These are phyloP conservation scores for Porogramme epimiltina DNA, from an alignment of 1,284 basidiomycete genomes.

Conservation along the genomic window DNA sequence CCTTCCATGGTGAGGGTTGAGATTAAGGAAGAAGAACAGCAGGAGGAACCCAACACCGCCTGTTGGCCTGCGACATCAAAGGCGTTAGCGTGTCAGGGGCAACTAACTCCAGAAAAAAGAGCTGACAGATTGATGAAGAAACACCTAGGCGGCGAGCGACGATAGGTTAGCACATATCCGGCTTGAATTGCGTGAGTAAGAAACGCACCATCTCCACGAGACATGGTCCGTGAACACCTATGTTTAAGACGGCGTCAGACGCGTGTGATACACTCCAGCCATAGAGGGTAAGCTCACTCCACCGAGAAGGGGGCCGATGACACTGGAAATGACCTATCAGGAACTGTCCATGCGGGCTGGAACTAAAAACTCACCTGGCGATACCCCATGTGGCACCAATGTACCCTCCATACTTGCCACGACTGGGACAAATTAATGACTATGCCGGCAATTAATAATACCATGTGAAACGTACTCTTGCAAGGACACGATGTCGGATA, in stretches of 20 bases:
- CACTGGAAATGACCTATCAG: constrained; percentile 39
- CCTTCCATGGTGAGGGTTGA: constrained; percentile 72
- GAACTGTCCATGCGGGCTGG: constrained; percentile 1
- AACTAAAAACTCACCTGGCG: constrained; percentile 45
- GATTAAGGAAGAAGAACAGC: constrained; percentile 81
- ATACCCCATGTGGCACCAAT: constrained; percentile 84
- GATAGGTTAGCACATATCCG: too few relatives aligned
- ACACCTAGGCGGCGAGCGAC: constrained; percentile 51
- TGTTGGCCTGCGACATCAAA: constrained; percentile 54
- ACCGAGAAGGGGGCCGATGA: constrained; percentile 76
- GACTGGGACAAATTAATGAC: constrained; percentile 39
- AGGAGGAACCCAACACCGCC: constrained; percentile 73
- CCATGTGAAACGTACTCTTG: constrained; percentile 59
- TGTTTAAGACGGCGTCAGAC: neutral
- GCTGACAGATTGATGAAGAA: constrained; percentile 77
- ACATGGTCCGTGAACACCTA: constrained; percentile 72
- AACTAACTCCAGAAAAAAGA: neutral
- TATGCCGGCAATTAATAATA: neutral
- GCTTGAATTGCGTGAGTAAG: neutral
- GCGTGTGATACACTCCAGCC: too few relatives aligned
- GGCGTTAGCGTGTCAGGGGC: neutral
- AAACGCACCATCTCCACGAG: constrained; percentile 68
- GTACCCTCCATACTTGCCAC: constrained; percentile 73
- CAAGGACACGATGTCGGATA: constrained; percentile 80
- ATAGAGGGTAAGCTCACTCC: constrained; percentile 56